phyloP scores from a whole-genome alignment of 2,329 filamentous ascomycete genomes.

The Aureobasidium melanogenum region DNA sequence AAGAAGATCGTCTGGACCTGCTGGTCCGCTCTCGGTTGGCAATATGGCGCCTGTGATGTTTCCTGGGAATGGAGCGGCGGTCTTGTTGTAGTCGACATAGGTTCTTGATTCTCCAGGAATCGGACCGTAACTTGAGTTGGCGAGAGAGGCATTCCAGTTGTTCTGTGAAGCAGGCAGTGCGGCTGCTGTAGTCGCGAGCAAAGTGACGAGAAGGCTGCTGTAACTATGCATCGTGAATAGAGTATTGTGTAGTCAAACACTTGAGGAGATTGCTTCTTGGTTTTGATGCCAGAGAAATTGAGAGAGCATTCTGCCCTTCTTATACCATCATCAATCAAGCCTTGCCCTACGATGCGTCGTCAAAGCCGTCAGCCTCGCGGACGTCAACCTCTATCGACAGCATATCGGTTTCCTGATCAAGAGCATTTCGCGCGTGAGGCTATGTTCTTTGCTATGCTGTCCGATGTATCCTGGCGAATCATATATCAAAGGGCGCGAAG shows the following conservation, averaged over 20 bases:
- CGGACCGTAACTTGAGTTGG: conserved; percentile 24
- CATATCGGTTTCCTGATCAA: not conserved
- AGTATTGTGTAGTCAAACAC: not conserved
- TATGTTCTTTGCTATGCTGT: not conserved
- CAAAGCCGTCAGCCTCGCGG: not conserved
- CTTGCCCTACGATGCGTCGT: not conserved
- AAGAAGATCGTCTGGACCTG: conserved; percentile 33
- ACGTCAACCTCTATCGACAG: not conserved
- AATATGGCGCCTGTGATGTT: conserved; percentile 29
- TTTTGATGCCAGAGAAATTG: not conserved
- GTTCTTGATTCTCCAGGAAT: conserved; percentile 20
- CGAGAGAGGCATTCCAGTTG: not conserved
- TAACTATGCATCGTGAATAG: not conserved
- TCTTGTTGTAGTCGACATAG: conserved; percentile 29
- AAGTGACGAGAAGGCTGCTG: not conserved
- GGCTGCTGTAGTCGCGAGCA: not conserved
- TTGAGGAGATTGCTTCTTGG: not conserved
- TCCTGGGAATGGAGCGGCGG: conserved; percentile 29
- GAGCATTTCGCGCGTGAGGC: not conserved
- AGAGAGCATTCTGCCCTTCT: not conserved
- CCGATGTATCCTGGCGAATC: not conserved
- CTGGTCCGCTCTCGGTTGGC: conserved; percentile 22
- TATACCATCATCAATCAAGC: not conserved
- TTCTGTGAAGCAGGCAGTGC: not conserved
- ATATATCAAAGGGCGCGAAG: not conserved